Evolutionary conservation across 192 early-diverging fungal genomes (phyloP).

Genomic region (Coemansia sp.): DNA sequence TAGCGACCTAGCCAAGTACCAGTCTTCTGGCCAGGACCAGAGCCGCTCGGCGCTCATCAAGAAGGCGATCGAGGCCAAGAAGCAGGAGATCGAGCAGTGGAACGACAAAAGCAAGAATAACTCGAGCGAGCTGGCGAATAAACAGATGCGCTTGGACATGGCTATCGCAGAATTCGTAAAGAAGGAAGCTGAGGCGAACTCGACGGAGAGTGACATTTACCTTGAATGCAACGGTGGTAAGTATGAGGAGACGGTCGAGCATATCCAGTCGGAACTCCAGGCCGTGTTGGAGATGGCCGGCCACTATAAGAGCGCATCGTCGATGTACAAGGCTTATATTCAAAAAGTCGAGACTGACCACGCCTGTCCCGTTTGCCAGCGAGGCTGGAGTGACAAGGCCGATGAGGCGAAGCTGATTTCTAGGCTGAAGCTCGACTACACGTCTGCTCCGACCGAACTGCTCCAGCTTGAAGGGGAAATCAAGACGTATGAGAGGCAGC

Average conservation of each 20-base stretch:
- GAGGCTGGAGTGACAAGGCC: conserved; percentile 64
- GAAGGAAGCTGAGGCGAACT: conserved; percentile 24
- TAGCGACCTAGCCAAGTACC: conserved; percentile 18
- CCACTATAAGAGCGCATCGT: conserved; percentile 57
- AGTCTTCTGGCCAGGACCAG: neutral
- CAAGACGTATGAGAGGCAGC: conserved; percentile 22
- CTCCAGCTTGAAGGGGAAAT: conserved; percentile 41
- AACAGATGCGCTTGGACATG: conserved; percentile 39
- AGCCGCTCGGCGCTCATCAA: conserved; percentile 30
- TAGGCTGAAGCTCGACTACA: conserved; percentile 52
- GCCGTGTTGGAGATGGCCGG: conserved; percentile 53
- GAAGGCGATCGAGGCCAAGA: conserved; percentile 24
- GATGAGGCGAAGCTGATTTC: conserved; percentile 47
- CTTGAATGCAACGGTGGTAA: conserved; percentile 20
- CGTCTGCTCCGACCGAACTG: conserved; percentile 43
- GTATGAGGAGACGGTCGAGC: conserved; percentile 39
- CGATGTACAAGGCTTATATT: conserved; percentile 72
- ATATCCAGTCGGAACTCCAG: conserved; percentile 47
- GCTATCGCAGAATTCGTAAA: conserved; percentile 36
- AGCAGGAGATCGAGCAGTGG: conserved; percentile 24
- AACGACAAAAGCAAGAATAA: conserved; percentile 11
- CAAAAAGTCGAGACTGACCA: conserved; percentile 63
- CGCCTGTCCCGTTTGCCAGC: conserved; percentile 81
- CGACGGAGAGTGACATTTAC: conserved; percentile 23
- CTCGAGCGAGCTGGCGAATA: conserved; percentile 22